phyloP scores from a whole-genome alignment of 1,139 yeast genomes.

The Yarrowia galli region DNA sequence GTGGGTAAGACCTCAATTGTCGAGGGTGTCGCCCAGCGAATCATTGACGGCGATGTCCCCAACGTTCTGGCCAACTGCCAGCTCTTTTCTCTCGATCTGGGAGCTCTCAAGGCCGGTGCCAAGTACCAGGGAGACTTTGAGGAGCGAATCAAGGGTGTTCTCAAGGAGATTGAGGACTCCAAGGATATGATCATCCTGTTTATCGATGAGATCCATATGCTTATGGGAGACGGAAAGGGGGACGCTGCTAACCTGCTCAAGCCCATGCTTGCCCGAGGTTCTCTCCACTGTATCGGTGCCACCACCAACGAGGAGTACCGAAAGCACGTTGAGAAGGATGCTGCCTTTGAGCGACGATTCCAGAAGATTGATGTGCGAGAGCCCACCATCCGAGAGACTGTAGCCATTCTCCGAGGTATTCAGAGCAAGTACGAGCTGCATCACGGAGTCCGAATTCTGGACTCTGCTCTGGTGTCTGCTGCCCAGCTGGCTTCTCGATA shows the following conservation, averaged over 20 bases:
- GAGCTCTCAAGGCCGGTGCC: conserved; percentile 98
- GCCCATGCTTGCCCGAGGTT: conserved; percentile 97
- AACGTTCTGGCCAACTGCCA: conserved; percentile 79
- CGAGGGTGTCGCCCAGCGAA: conserved; percentile 98
- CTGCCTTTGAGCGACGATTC: conserved; percentile 98
- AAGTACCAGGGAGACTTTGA: conserved; percentile 98
- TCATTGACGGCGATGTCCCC: conserved; percentile 95
- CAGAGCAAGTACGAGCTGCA: conserved; percentile 97
- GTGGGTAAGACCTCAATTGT: conserved; percentile 98
- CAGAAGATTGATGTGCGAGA: conserved; percentile 96
- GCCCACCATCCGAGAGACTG: conserved; percentile 89
- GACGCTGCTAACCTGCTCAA: conserved; percentile 97
- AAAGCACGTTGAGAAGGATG: conserved; percentile 91
- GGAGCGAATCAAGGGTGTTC: conserved; percentile 95
- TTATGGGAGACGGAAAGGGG: conserved; percentile 95
- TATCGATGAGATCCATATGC: conserved; percentile 97
- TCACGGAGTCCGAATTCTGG: conserved; percentile 96
- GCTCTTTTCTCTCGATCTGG: conserved; percentile 87
- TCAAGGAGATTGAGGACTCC: conserved; percentile 90
- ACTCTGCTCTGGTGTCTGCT: conserved; percentile 92
- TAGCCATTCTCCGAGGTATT: conserved; percentile 94
- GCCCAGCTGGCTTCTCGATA: conserved; percentile 95
- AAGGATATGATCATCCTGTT: conserved; percentile 85
- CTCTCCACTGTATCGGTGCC: conserved; percentile 97
- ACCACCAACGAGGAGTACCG: conserved; percentile 95